Evolutionary conservation across 768 basidiomycete species (phyloP).

Genomic region (Zangia roseola): DNA sequence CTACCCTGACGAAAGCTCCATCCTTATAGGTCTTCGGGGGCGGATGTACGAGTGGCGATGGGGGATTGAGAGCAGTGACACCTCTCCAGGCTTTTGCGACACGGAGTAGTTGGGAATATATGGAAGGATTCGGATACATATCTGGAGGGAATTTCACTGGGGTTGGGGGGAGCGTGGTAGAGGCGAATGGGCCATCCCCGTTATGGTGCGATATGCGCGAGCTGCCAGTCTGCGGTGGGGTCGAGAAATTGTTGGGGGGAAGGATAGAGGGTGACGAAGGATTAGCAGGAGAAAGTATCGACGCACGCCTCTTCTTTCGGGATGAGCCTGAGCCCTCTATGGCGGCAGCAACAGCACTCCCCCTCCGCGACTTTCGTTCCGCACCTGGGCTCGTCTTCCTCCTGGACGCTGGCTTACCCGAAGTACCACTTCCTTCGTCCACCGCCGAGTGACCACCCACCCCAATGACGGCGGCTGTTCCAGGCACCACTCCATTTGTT

Average conservation of each 20-base stretch:
- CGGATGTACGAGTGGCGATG: slow-evolving; percentile 13
- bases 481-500: slow-evolving; percentile 17
- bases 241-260: slow-evolving; percentile 8
- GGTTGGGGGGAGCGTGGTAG: slow-evolving; percentile 16
- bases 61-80: slow-evolving; percentile 51
- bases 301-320: slow-evolving; percentile 40
- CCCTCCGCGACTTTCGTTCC: slow-evolving; percentile 38
- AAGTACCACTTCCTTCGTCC: slow-evolving; percentile 15
- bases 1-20: slow-evolving; percentile 19
- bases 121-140: slow-evolving; percentile 32
- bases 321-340: slow-evolving; percentile 33
- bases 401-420: slow-evolving; percentile 28
- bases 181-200: neutral
- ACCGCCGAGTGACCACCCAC: slow-evolving; percentile 7
- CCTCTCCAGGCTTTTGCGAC: slow-evolving; percentile 68
- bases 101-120: slow-evolving; percentile 50
- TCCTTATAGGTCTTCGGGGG: slow-evolving; percentile 27
- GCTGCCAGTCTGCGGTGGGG: slow-evolving; percentile 15
- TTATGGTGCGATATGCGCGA: slow-evolving; percentile 18
- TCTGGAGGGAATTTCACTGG: slow-evolving; percentile 40
- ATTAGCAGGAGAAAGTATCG: slow-evolving; percentile 31
- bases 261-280: slow-evolving; percentile 19
- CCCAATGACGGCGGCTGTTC: slow-evolving; percentile 22
- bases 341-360: slow-evolving; percentile 34
- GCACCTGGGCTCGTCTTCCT: slow-evolving; percentile 39